Conservation (phyloP, 768 basidiomycete species). For the Pleurotus cornucopiae region DNA sequence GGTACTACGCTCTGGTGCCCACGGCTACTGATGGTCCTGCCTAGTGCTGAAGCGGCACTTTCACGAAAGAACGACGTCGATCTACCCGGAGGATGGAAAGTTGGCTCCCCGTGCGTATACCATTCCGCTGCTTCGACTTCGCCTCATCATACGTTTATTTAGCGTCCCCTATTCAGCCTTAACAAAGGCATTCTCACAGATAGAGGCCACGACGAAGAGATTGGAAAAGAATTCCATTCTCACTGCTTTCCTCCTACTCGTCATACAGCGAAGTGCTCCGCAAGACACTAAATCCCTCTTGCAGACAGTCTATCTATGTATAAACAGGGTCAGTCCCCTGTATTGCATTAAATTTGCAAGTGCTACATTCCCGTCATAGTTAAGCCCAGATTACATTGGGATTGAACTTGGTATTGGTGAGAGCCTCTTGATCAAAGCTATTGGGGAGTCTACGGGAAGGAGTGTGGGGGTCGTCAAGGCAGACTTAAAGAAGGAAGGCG, state of each 20-base stretch:
- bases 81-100: constrained; percentile 78
- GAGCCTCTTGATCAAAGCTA: constrained; percentile 90
- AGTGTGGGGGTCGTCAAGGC: constrained; percentile 78
- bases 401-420: constrained; percentile 97
- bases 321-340: constrained; percentile 71
- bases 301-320: constrained; percentile 91
- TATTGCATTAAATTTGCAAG: background rate
- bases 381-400: constrained; percentile 93
- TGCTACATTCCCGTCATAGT: constrained; percentile 35
- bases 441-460: constrained; percentile 92
- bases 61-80: constrained; percentile 66
- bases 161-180: constrained; percentile 96
- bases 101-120: constrained; percentile 69
- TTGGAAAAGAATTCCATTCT: constrained; percentile 88
- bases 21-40: background rate
- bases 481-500: constrained; percentile 92
- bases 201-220: constrained; percentile 94
- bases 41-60: constrained; percentile 67
- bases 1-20: background rate
- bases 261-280: constrained; percentile 80
- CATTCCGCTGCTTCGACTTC: background rate
- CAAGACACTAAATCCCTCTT: constrained; percentile 74
- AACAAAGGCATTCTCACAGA: constrained; percentile 80
- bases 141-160: background rate
- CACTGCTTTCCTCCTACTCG: constrained; percentile 84